These are phyloP conservation scores for Niebla homalea DNA, from an alignment of 495 filamentous ascomycete species.

Conservation along the genomic window DNA sequence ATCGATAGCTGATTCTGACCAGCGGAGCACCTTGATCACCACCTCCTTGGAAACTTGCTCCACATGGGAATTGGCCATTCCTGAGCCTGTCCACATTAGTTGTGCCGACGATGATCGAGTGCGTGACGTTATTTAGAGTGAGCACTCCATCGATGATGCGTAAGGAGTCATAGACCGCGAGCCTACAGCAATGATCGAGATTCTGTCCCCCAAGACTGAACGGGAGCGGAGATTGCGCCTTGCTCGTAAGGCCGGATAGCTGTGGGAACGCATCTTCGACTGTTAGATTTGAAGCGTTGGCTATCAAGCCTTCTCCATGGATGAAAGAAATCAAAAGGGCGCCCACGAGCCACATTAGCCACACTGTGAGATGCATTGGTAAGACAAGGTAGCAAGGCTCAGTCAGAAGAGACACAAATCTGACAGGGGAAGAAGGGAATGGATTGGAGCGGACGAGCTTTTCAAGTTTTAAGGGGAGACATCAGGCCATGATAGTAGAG, in stretches of 20 bases:
- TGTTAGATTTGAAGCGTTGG: neutral
- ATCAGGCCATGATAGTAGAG: no score
- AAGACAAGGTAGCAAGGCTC: no score
- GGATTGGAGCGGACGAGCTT: no score
- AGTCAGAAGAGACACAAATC: no score
- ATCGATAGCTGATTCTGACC: constrained; percentile 16
- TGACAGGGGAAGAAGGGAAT: no score
- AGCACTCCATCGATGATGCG: neutral
- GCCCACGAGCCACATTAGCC: no score
- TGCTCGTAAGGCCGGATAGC: neutral
- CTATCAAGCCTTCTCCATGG: no score
- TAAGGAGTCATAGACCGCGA: neutral
- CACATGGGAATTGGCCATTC: constrained; percentile 23
- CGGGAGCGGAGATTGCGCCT: neutral
- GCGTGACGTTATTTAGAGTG: neutral
- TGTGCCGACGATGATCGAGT: neutral
- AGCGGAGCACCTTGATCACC: constrained; percentile 19
- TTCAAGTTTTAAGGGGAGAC: no score
- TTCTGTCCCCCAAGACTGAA: neutral
- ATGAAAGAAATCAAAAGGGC: no score
- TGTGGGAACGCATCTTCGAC: neutral
- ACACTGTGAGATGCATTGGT: no score
- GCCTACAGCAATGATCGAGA: neutral
- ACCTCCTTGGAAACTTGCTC: constrained; percentile 7
- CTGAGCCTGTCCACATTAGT: neutral